phyloP scores from a whole-genome alignment of 176 grass and related monocot genomes.

The Areca catechu region DNA sequence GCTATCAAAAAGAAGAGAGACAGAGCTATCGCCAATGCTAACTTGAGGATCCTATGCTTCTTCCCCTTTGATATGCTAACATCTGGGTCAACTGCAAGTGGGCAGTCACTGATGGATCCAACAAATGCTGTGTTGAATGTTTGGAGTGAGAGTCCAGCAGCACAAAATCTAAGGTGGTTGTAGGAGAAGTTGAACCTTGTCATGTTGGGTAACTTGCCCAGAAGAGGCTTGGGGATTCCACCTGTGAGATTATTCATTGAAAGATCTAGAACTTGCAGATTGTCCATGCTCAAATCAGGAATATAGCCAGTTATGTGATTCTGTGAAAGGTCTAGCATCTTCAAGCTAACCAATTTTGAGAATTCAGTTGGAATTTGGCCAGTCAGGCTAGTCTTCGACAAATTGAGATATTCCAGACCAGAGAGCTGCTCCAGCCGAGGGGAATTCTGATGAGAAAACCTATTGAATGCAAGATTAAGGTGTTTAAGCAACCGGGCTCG shows the following conservation, averaged over 20 bases:
- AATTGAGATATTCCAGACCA: slow-evolving; percentile 70
- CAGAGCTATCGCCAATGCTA: slow-evolving; percentile 47
- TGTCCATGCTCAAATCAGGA: slow-evolving; percentile 45
- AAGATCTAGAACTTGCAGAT: slow-evolving; percentile 52
- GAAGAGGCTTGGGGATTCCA: slow-evolving; percentile 68
- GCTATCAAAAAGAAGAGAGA: slow-evolving; percentile 50
- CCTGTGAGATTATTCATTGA: slow-evolving; percentile 89
- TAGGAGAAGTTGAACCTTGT: slow-evolving; percentile 88
- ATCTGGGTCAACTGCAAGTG: slow-evolving; percentile 70
- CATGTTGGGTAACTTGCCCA: slow-evolving; percentile 45
- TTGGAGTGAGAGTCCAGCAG: slow-evolving; percentile 41
- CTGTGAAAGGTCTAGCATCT: slow-evolving; percentile 69
- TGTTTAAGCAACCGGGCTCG: slow-evolving; percentile 41
- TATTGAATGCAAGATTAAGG: slow-evolving; percentile 83
- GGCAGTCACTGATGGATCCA: slow-evolving; percentile 66
- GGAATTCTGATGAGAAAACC: slow-evolving; percentile 36
- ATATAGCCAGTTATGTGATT: slow-evolving; percentile 61
- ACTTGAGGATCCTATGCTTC: slow-evolving; percentile 33
- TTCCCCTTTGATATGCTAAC: slow-evolving; percentile 20
- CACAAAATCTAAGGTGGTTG: slow-evolving; percentile 88
- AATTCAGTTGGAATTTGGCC: slow-evolving; percentile 45
- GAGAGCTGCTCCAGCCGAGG: slow-evolving; percentile 30
- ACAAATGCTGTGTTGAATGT: slow-evolving; percentile 52
- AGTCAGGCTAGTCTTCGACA: slow-evolving; percentile 64
- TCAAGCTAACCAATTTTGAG: slow-evolving; percentile 41